These are phyloP conservation scores for Tetrapisispora arboricola DNA, from an alignment of 805 yeast species.

Conservation along the genomic window DNA sequence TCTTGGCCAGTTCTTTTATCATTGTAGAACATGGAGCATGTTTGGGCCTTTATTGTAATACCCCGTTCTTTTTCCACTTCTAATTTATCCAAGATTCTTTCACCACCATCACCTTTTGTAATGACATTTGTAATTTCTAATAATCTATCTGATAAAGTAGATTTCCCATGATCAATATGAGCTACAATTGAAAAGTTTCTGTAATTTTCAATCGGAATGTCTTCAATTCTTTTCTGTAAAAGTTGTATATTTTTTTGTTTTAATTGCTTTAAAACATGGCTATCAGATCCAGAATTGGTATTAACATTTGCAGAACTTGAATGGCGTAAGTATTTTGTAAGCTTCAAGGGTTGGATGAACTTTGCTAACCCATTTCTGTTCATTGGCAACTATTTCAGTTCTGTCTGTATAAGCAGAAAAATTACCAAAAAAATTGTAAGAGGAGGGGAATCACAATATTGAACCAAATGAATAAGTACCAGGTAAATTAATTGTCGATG, in stretches of 20 bases:
- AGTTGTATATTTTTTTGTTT: not conserved
- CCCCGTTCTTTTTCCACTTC: conserved; percentile 97
- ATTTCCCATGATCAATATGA: conserved; percentile 85
- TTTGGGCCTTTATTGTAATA: conserved; percentile 93
- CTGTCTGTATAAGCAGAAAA: too few species aligned
- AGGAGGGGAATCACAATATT: too few species aligned
- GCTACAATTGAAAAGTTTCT: conserved; percentile 93
- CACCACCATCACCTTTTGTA: conserved; percentile 40
- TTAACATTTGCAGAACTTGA: not conserved
- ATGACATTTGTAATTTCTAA: conserved; percentile 86
- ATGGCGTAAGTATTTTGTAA: not conserved
- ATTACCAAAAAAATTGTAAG: too few species aligned
- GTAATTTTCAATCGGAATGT: conserved; percentile 73
- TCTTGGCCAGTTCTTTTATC: conserved; percentile 49
- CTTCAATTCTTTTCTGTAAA: conserved; percentile 51
- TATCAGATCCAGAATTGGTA: not conserved
- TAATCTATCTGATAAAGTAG: conserved; percentile 81
- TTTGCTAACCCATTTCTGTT: not conserved
- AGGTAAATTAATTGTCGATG: too few species aligned
- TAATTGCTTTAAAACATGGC: conserved; percentile 1
- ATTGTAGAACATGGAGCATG: conserved; percentile 83
- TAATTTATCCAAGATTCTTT: conserved; percentile 79
- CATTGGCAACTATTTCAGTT: not conserved
- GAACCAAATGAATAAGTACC: too few species aligned
- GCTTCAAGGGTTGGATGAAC: not conserved